Base-by-base conservation (phyloP, 352 stramenopile species). In the Pythium angustatum region DNA sequence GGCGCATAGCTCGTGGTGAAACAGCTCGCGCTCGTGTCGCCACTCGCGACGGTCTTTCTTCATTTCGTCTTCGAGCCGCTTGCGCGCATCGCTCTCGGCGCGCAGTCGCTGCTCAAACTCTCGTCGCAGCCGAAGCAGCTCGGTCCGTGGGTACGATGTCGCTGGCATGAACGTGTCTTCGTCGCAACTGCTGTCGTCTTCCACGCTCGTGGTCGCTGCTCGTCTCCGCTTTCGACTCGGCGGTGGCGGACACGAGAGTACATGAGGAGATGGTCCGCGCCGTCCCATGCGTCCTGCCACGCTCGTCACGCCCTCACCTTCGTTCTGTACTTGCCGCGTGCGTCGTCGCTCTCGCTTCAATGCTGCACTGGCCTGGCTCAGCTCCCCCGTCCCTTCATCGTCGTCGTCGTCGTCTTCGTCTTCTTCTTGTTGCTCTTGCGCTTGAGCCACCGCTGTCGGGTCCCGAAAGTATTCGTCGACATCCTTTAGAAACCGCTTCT, bases 1-100 rank as follows among this genome's bases (percentile, higher is more conserved):
- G 3, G 56, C 21, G 4, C 17, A 10, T 0, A 63, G 14, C 15
- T 44, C 43, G 6, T n/a, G 4, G 30, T 49, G 56, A 19, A 55
- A 34, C 28, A 44, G n/a, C 11, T 17, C 24, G 5, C 56, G 43
- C 33, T 63, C 56, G 1, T 17, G 7, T 11, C 40, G 41, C 36
- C 45, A 27, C n/a, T 30, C 47, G 40, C 5, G 31, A 41, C 27
- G 31, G 11, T 61, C 19, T 2, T 8, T 1, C 19, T 26, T 41
- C 24, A 61, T 43, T 17, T 31, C 15, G 19, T 30, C 38, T 61
- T 53, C 45, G 5, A 53, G 27, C 11, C 45, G 45, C 27, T 34
- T 34, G 24, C 45, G 24, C 7, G 24, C 45, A 22, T 53, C 24
- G 45, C 45, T 38, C 45, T 53, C 45, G 24, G 24, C 45, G 12